A percentile compares a stretch with the other conserved stretches of the same genome.
These are phyloP conservation scores for Diaporthe ampelina DNA, from an alignment of 2,329 filamentous ascomycete species.

Conservation along the genomic window DNA sequence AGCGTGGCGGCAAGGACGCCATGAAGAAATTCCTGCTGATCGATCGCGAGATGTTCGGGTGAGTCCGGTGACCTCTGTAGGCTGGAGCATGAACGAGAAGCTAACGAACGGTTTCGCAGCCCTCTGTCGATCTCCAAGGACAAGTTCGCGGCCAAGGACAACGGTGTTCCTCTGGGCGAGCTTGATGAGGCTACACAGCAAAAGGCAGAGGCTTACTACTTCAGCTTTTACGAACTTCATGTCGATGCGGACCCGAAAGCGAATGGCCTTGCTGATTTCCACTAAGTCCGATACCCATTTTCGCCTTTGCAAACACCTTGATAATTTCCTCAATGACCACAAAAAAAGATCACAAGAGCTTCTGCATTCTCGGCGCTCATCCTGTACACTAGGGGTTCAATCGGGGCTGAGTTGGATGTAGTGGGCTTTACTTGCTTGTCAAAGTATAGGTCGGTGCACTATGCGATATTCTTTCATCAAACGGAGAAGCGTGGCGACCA, in stretches of 20 bases:
- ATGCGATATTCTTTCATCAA: constrained; percentile 19
- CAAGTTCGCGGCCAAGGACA: constrained; percentile 59
- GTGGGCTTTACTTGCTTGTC: constrained; percentile 22
- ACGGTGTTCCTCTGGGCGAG: constrained; percentile 57
- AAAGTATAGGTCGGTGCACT: constrained; percentile 28
- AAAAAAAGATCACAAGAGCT: constrained; percentile 28
- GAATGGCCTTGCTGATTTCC: constrained; percentile 66
- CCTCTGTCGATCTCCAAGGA: constrained; percentile 61
- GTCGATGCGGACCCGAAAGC: constrained; percentile 60
- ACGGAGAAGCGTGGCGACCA: background rate
- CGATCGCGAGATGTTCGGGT: constrained; percentile 91
- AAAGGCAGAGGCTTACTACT: constrained; percentile 66
- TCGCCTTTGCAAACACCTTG: background rate
- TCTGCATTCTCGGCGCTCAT: constrained; percentile 40
- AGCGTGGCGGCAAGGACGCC: constrained; percentile 83
- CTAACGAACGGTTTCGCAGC: constrained; percentile 49
- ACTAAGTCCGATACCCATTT: constrained; percentile 52
- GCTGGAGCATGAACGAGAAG: background rate
- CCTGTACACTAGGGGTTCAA: constrained; percentile 38
- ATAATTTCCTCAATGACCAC: background rate
- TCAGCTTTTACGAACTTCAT: constrained; percentile 68
- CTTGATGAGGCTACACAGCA: constrained; percentile 65
- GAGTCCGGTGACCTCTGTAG: constrained; percentile 48
- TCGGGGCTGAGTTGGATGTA: constrained; percentile 36
- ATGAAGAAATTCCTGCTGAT: constrained; percentile 89